Evolutionary conservation across 2,329 filamentous ascomycete species (phyloP).

Genomic region (Xylariaceae sp.): DNA sequence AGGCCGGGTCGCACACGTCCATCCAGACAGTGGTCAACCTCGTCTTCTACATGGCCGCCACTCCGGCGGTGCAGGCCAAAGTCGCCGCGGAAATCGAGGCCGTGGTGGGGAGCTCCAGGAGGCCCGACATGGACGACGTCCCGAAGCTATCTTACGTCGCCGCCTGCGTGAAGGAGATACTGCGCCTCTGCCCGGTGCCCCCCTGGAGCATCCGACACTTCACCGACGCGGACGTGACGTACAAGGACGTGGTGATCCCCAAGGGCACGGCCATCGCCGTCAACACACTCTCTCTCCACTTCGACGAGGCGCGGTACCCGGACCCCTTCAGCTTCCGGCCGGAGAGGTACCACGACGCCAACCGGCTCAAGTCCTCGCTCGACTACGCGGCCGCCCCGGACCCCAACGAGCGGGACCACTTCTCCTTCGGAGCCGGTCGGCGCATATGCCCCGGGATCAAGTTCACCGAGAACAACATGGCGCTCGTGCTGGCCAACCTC

Average conservation of each 20-base stretch:
- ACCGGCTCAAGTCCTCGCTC: background rate
- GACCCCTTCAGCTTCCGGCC: background rate
- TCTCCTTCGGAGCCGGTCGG: constrained; percentile 3
- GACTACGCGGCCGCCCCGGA: background rate
- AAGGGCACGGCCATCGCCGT: background rate
- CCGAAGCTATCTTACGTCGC: constrained; percentile 1
- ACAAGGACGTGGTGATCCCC: constrained; percentile 2
- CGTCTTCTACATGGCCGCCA: background rate
- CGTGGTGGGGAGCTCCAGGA: background rate
- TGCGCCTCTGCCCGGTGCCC: constrained; percentile 1
- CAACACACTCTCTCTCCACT: background rate
- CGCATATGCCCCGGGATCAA: constrained; percentile 7
- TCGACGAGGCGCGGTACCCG: background rate
- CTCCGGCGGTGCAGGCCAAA: background rate
- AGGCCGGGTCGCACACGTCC: background rate
- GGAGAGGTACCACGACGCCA: background rate
- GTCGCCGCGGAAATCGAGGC: constrained; percentile 2
- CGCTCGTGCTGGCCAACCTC: constrained; percentile 2
- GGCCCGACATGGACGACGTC: constrained; percentile 1
- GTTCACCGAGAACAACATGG: constrained; percentile 2
- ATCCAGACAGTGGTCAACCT: background rate
- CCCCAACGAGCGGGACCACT: constrained; percentile 1
- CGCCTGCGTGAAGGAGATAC: constrained; percentile 1
- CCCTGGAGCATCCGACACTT: background rate
- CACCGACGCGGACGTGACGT: background rate